Evolutionary conservation across 2,329 filamentous ascomycete genomes (phyloP).

Genomic region (Alternaria tenuissima): DNA sequence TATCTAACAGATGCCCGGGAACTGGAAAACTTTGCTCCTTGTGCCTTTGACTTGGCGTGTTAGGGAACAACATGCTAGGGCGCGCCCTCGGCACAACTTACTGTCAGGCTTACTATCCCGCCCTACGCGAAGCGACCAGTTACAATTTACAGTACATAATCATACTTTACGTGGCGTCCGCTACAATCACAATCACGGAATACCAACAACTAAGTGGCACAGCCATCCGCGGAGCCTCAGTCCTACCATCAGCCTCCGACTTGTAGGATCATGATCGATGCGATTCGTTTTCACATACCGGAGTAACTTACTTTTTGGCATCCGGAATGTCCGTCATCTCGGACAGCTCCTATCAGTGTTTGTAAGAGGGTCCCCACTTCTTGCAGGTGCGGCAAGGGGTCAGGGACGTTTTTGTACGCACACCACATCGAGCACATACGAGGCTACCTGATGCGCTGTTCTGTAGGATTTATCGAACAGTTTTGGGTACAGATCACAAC

Average conservation of each 20-base stretch:
- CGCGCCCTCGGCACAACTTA: conserved; percentile 6
- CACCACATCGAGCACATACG: background rate
- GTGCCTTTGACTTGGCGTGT: background rate
- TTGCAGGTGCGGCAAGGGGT: background rate
- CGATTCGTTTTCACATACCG: background rate
- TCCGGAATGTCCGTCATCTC: background rate
- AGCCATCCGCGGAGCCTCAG: conserved; percentile 4
- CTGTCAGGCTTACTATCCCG: background rate
- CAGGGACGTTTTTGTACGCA: background rate
- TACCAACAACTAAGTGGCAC: background rate
- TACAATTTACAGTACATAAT: conserved; percentile 21
- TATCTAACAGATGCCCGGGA: background rate
- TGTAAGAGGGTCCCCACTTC: conserved; percentile 3
- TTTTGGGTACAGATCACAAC: background rate
- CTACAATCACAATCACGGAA: background rate
- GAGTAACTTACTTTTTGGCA: conserved; percentile 2
- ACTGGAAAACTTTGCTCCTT: background rate
- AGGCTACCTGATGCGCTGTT: background rate
- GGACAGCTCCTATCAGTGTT: background rate
- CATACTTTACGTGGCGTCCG: background rate
- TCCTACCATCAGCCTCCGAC: background rate
- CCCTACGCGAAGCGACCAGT: background rate
- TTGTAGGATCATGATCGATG: background rate
- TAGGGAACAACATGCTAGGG: background rate
- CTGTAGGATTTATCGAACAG: background rate